These are phyloP conservation scores for Seminavis robusta DNA, from an alignment of 108 stramenopile genomes.

Conservation along the genomic window DNA sequence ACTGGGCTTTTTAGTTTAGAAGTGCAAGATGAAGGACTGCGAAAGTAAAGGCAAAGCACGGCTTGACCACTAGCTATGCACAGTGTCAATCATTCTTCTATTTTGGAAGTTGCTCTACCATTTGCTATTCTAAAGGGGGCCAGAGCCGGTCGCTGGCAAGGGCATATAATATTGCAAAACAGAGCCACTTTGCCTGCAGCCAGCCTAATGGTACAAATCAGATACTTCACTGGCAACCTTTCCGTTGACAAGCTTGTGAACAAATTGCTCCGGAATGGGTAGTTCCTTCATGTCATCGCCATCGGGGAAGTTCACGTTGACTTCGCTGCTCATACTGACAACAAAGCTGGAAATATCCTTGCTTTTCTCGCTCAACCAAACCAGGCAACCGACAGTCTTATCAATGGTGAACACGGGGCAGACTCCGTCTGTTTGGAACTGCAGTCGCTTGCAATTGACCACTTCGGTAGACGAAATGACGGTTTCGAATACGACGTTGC, in stretches of 20 bases:
- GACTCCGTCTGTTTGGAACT: slow-evolving; percentile 76
- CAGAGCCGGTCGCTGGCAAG: too few species aligned
- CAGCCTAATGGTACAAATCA: slow-evolving; percentile 90
- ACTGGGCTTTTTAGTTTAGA: too few species aligned
- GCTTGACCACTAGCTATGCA: too few species aligned
- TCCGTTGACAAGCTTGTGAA: slow-evolving; percentile 72
- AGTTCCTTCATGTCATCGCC: slow-evolving; percentile 89
- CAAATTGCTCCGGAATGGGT: slow-evolving; percentile 98
- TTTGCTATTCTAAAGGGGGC: too few species aligned
- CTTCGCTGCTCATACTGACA: slow-evolving; percentile 90
- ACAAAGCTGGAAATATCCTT: slow-evolving; percentile 68
- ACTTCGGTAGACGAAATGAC: slow-evolving; percentile 88
- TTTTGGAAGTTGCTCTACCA: too few species aligned
- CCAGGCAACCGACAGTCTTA: slow-evolving; percentile 93
- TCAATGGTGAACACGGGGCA: slow-evolving; percentile 94
- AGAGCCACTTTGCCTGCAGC: too few species aligned
- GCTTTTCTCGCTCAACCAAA: slow-evolving; percentile 81
- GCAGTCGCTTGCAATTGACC: slow-evolving; percentile 92
- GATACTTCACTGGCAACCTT: slow-evolving; percentile 76
- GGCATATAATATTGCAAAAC: too few species aligned
- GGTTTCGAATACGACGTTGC: slow-evolving; percentile 83
- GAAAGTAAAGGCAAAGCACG: too few species aligned
- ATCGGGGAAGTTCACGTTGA: slow-evolving; percentile 95
- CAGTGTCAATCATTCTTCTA: too few species aligned
- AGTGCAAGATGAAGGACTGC: too few species aligned